phyloP scores from a whole-genome alignment of 805 yeast species.

The Crinitomyces ghanaensis region DNA sequence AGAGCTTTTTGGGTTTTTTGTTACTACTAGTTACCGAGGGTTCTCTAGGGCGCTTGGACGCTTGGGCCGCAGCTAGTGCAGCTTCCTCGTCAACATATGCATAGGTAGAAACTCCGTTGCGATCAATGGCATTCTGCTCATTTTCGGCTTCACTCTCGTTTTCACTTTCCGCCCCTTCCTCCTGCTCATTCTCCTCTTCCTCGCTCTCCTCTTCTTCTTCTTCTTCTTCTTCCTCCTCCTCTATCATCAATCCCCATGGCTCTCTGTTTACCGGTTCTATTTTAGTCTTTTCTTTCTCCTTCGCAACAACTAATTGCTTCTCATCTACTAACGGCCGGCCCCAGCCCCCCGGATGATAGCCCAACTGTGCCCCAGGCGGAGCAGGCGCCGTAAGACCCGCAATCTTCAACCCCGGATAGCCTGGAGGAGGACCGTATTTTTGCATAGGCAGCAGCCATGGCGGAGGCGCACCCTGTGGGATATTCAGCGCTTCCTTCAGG shows the following conservation, averaged over 20 bases:
- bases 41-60: conserved; percentile 1
- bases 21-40: background rate
- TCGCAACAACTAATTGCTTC: conserved; percentile 12
- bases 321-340: conserved; percentile 29
- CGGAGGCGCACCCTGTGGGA: conserved; percentile 47
- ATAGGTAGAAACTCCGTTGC: conserved; percentile 29
- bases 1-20: conserved; percentile 19
- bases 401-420: conserved; percentile 54
- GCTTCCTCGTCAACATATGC: conserved; percentile 28
- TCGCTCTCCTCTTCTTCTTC: conserved; percentile 23
- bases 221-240: conserved; percentile 24
- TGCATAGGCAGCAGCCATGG: conserved; percentile 75
- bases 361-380: conserved; percentile 30
- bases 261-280: conserved; percentile 15
- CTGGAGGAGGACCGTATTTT: conserved; percentile 70
- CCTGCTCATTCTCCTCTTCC: conserved; percentile 22
- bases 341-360: conserved; percentile 31
- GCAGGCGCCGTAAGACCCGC: conserved; percentile 40
- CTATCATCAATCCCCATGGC: conserved; percentile 23
- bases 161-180: conserved; percentile 26
- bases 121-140: conserved; percentile 19
- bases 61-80: conserved; percentile 12
- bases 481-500: conserved; percentile 58
- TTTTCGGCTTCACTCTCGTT: conserved; percentile 28
- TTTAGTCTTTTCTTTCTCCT: conserved; percentile 7